Conservation (phyloP, 371 early-diverging fungal genomes). For the Capillidium heterosporum region DNA sequence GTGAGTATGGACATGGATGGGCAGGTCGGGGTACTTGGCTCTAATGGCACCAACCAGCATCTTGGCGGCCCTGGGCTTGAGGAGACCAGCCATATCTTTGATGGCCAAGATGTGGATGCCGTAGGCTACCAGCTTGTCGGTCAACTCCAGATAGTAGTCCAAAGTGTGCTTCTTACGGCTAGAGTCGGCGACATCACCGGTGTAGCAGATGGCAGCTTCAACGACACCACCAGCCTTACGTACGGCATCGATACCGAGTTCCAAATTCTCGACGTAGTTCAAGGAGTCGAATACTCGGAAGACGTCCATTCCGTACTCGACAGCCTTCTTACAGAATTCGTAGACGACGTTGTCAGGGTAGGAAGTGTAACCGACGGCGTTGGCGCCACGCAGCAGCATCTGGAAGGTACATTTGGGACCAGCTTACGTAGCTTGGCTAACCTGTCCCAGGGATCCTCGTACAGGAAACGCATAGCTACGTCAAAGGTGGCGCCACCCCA, state of each 20-base stretch:
- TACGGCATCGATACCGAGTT: slow-evolving; percentile 84
- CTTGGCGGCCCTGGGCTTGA: slow-evolving; percentile 78
- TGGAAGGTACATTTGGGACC: slow-evolving; percentile 93
- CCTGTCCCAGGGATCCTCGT: slow-evolving; percentile 92
- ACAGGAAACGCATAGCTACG: slow-evolving; percentile 84
- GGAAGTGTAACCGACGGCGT: slow-evolving; percentile 91
- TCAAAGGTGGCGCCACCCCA: slow-evolving; percentile 95
- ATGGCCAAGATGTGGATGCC: slow-evolving; percentile 88
- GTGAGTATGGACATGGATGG: slow-evolving; percentile 91
- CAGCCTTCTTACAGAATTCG: slow-evolving; percentile 84
- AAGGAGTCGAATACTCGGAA: slow-evolving; percentile 93
- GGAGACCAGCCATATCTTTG: slow-evolving; percentile 94
- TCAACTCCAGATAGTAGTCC: slow-evolving; percentile 79
- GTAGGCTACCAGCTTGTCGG: slow-evolving; percentile 68
- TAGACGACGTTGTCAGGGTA: slow-evolving; percentile 93
- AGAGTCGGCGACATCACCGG: slow-evolving; percentile 82
- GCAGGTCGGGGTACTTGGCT: slow-evolving; percentile 69
- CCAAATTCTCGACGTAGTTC: slow-evolving; percentile 88
- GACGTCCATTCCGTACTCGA: slow-evolving; percentile 77
- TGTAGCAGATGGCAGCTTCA: slow-evolving; percentile 85
- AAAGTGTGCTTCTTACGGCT: slow-evolving; percentile 54
- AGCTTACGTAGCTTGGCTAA: slow-evolving; percentile 54
- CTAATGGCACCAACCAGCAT: slow-evolving; percentile 67
- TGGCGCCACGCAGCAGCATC: slow-evolving; percentile 93
- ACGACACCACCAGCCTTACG: slow-evolving; percentile 86